A percentile compares a stretch with the other conserved stretches of the same genome.
These are phyloP conservation scores for Dalbergia cultrata DNA, from an alignment of 306 rosid species.

Conservation along the genomic window DNA sequence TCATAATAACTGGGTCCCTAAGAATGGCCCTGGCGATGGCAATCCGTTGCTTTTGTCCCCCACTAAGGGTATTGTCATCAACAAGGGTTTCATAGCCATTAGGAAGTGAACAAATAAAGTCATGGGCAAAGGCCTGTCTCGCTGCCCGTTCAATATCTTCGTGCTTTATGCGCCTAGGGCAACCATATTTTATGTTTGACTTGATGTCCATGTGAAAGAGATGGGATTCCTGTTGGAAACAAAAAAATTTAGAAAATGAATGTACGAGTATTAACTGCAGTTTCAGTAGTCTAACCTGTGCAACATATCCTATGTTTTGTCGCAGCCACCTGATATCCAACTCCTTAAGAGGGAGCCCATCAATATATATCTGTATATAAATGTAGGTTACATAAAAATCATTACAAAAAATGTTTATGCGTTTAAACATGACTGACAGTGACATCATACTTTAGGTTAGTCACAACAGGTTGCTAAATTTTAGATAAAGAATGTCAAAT, in stretches of 20 bases:
- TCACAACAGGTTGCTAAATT: no score
- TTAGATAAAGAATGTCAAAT: background rate
- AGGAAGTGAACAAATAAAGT: conserved; percentile 77
- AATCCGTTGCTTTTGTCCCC: conserved; percentile 94
- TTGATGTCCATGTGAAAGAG: conserved; percentile 84
- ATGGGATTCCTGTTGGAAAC: conserved; percentile 71
- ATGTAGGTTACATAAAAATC: background rate
- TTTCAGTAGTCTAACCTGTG: conserved; percentile 71
- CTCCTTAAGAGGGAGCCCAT: conserved; percentile 75
- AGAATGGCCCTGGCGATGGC: conserved; percentile 91
- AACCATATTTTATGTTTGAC: conserved; percentile 87
- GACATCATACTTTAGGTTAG: no score
- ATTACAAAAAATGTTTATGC: background rate
- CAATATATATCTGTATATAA: conserved; percentile 72
- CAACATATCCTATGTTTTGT: conserved; percentile 80
- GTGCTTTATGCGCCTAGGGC: conserved; percentile 49
- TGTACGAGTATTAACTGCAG: conserved; percentile 5
- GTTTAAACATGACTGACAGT: background rate
- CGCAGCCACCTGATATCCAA: conserved; percentile 89
- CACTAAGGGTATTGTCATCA: conserved; percentile 86
- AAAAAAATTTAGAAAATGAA: conserved; percentile 13
- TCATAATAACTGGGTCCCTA: conserved; percentile 83
- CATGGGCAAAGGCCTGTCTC: conserved; percentile 84
- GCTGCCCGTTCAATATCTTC: conserved; percentile 84
- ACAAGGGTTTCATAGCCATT: conserved; percentile 83